Evolutionary conservation across 345 rosid species (phyloP), one percentile per base, ranked within the genome.

Genomic region (Citropsis articulata): DNA sequence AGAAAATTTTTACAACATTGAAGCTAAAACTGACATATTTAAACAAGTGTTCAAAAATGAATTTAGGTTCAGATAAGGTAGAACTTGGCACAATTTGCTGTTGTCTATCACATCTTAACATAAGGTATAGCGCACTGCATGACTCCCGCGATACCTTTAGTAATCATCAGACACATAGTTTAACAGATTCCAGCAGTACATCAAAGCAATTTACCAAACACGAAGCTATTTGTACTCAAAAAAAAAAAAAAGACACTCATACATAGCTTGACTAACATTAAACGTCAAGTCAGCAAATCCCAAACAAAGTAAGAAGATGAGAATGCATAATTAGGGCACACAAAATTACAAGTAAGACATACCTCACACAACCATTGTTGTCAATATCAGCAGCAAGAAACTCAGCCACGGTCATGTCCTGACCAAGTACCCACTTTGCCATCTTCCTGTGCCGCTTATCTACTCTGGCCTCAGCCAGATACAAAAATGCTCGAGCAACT

Each of bases 371-470:
- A 77, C 97, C 97, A 80, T 94, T 91, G 67, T 87, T 85, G 76
- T 96, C 97, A 31, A 92, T 88, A 80, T 96, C 98, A 0, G 99
- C 97, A 67, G 92, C 93, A 74, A 93, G 89, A 86, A 92, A 96
- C 86, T 96, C 88, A 24, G 97, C 83, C 57, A 92, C 82, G 31
- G 97, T 92, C 99, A 96, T 89, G 77, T 83, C 84, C 30, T 94
- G 97, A 30, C 88, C 91, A 64, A 94, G 92, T 59, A 96, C 98
- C 88, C 87, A 88, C 82, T 96, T 92, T 0, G 91, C 92, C 85
- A 90, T 78, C 80, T 50, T 85, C 87, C 99, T 87, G 57, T 89
- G 92, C 84, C 97, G 85, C 86, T 90, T 94, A 84, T 94, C 99
- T 35, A 96, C 94, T 78, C 97, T 90, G 16, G 93, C 91, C 84